Evolutionary conservation across 2,329 filamentous ascomycete genomes (phyloP).

Genomic region (Hypoxylon sp.): DNA sequence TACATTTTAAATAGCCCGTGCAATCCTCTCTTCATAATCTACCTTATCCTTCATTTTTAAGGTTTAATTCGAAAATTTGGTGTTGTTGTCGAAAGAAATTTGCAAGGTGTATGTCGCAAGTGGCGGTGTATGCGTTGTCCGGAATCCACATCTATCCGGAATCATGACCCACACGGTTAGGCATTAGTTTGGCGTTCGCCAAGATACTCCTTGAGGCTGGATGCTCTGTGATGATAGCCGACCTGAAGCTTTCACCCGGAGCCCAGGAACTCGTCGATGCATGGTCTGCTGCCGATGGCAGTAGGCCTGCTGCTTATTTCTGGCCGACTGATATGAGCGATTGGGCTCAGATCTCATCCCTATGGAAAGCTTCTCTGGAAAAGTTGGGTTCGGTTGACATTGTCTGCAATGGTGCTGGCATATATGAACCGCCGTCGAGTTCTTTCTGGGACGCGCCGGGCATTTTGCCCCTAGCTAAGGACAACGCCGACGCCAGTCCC

Average conservation of each 20-base stretch:
- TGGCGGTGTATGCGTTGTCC: too few relatives aligned
- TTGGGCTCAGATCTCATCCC: conserved; percentile 43
- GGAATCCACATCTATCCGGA: too few relatives aligned
- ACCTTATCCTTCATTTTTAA: too few relatives aligned
- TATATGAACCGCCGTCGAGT: conserved; percentile 37
- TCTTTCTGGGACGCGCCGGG: conserved; percentile 38
- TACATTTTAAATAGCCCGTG: too few relatives aligned
- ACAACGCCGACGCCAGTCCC: conserved; percentile 26
- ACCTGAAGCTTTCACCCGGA: conserved; percentile 37
- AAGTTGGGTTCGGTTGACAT: conserved; percentile 31
- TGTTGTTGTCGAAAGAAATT: too few relatives aligned
- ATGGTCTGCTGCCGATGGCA: conserved; percentile 18
- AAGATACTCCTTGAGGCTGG: conserved; percentile 37
- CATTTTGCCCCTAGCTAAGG: conserved; percentile 25
- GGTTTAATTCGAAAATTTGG: too few relatives aligned
- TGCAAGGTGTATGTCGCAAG: too few relatives aligned
- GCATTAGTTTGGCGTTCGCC: conserved; percentile 35
- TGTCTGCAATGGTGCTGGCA: not conserved
- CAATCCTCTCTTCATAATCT: too few relatives aligned
- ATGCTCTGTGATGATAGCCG: conserved; percentile 41
- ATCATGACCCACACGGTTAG: too few relatives aligned
- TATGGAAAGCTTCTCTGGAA: conserved; percentile 30
- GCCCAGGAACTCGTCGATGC: conserved; percentile 33
- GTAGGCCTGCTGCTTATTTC: conserved; percentile 12
- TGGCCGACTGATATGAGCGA: conserved; percentile 31